Evolutionary conservation across 352 stramenopile genomes (phyloP), one percentile per base, ranked within the genome.

Genomic region (Halophytophthora polymorphica): DNA sequence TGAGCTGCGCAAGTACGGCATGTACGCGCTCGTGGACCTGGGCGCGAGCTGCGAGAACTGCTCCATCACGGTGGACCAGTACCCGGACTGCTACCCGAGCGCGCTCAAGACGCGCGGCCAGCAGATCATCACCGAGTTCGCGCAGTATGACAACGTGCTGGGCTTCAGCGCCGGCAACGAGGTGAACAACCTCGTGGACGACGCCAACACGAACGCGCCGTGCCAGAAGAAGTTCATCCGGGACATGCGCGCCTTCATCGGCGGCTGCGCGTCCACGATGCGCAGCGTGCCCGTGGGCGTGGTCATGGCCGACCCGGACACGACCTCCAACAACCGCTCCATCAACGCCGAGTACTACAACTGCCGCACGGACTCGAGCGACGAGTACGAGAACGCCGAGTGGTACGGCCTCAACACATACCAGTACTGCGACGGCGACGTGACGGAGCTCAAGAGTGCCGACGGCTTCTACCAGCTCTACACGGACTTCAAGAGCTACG

Each of bases 371-470:
- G 69, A 90, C 52, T 49, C 67, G 2, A 70, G 25, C 1, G 88
- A 96, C 48, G 25, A 61, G 57, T 81, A 88, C 37, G 82, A 95
- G 58, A 83, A 82, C 34, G 74, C 80, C 1, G 73, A 95, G 57
- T 96, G 82, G 82, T 95, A 90, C 52, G 87, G 82, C 15, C 41
- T 96, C n/a, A 97, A 96, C 54, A 69, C 79, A 42, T 95, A 95
- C 48, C 58, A 83, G 42, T 75, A 86, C 48, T 96, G 86, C 55
- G 78, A 94, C 41, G 57, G 51, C n/a, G 35, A 23, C 3, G 48
- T 63, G 21, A 80, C 62, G 6, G 57, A 56, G 11, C 51, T 73
- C 29, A 54, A 35, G 22, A 64, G 77, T 36, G 66, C 73, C 5
- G 38, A 31, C 10, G 75, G 84, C 6, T 93, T 83, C 45, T 52